phyloP scores from a whole-genome alignment of 176 grass and related monocot species.

The Panicum miliaceum region DNA sequence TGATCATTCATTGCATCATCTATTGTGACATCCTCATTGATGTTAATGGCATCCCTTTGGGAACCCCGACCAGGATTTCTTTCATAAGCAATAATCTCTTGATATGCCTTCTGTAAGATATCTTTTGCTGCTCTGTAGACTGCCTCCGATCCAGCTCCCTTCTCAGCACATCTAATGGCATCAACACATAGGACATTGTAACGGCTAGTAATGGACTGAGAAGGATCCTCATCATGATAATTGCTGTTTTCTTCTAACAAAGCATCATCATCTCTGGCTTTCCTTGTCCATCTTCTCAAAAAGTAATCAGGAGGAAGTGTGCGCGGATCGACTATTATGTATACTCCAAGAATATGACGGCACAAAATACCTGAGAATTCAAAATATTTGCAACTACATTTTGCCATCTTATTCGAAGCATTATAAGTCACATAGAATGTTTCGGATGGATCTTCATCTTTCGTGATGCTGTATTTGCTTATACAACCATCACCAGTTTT shows the following conservation, averaged over 20 bases:
- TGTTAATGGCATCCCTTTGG: slow-evolving; percentile 89
- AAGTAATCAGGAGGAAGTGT: slow-evolving; percentile 71
- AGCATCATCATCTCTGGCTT: slow-evolving; percentile 59
- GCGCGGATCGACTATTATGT: slow-evolving; percentile 72
- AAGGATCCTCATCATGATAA: slow-evolving; percentile 48
- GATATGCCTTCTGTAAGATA: slow-evolving; percentile 82
- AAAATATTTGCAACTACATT: slow-evolving; percentile 88
- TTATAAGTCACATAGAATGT: slow-evolving; percentile 82
- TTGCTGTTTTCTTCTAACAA: slow-evolving; percentile 55
- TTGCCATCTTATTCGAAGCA: slow-evolving; percentile 68
- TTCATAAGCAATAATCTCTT: slow-evolving; percentile 75
- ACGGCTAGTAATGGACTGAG: slow-evolving; percentile 55
- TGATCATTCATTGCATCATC: slow-evolving; percentile 77
- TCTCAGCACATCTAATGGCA: slow-evolving; percentile 80
- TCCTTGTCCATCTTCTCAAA: slow-evolving; percentile 83
- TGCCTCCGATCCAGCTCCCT: slow-evolving; percentile 59
- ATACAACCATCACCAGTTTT: slow-evolving; percentile 68
- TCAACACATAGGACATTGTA: slow-evolving; percentile 77
- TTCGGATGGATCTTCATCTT: slow-evolving; percentile 76
- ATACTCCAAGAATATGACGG: slow-evolving; percentile 86
- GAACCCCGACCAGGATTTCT: slow-evolving; percentile 59
- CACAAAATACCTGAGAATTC: slow-evolving; percentile 88
- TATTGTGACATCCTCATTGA: slow-evolving; percentile 86
- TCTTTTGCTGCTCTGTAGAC: slow-evolving; percentile 80
- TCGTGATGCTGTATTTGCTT: slow-evolving; percentile 71